A percentile compares a stretch with the other conserved stretches of the same genome.
These are phyloP conservation scores for Coffea canephora DNA, from an alignment of 257 asterid species.

Conservation along the genomic window DNA sequence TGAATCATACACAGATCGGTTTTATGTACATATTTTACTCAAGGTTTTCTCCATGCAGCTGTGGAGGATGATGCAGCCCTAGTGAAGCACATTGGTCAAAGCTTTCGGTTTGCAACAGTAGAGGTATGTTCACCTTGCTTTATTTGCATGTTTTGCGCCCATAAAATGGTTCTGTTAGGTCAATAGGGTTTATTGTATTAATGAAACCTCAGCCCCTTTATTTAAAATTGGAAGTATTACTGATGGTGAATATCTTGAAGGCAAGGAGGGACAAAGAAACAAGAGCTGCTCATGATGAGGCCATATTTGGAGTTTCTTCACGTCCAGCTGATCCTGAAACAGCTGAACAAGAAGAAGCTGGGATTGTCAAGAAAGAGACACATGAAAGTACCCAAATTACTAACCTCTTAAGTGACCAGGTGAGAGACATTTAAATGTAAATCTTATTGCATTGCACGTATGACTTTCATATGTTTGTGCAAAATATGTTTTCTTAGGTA, in stretches of 20 bases:
- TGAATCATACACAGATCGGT: background rate
- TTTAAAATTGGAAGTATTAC: background rate
- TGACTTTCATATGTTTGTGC: background rate
- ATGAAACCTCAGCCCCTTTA: background rate
- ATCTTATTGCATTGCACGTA: background rate
- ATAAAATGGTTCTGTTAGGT: background rate
- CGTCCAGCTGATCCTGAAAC: constrained; percentile 36
- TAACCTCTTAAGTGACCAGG: constrained; percentile 74
- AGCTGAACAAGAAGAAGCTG: constrained; percentile 37
- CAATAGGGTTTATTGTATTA: background rate
- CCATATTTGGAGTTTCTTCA: constrained; percentile 78
- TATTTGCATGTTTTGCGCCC: background rate
- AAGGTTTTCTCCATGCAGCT: constrained; percentile 41
- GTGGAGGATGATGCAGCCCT: constrained; percentile 75
- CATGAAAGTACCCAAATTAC: constrained; percentile 30
- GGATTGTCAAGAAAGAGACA: constrained; percentile 19
- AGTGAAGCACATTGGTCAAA: constrained; percentile 80
- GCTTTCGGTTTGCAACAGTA: constrained; percentile 80
- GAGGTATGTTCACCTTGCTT: constrained; percentile 42
- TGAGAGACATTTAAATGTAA: constrained; percentile 20
- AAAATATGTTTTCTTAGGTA: constrained; percentile 40
- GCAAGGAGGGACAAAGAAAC: constrained; percentile 65
- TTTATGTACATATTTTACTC: background rate
- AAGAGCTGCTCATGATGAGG: constrained; percentile 78
- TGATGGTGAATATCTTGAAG: constrained; percentile 27